Base-by-base conservation (phyloP, 2,329 filamentous ascomycete species). In the Xylaria hypoxylon region DNA sequence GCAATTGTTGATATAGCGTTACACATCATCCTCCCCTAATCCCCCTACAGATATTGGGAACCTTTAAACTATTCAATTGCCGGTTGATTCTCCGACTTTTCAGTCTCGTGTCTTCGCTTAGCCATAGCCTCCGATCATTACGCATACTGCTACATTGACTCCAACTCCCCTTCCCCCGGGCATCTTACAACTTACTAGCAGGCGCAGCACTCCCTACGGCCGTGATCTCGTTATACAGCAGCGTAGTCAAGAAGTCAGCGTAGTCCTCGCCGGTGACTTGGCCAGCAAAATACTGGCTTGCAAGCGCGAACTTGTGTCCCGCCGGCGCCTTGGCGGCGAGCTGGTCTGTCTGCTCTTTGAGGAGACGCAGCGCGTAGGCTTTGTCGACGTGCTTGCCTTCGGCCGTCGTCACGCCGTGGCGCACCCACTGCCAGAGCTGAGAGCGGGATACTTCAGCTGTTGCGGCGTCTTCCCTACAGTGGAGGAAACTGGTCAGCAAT, bases 181-280 rank as follows among this genome's bases (percentile, higher is more conserved):
- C 17, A 17, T 8, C 47, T 57, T 59, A 78, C 59, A 78, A 63
- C 68, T 78, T 78, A 60, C 75, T 77, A 61, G 77, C 77, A 1
- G 75, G 72, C 57, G 73, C 74, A 2, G 76, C 73, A 26, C 58
- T 72, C 1, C 76, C 77, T 2, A 77, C 71, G 11, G 76, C 68
- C 13, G 76, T 78, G 59, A 78, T 78, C 72, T 78, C 77, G n/a
- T 78, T 73, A 50, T 78, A 78, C 60, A 78, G 68, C 59, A 78
- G 59, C 26, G 83, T 82, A 7, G 93, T 97, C 83, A 99, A 81
- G 84, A 98, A 98, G 80, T 99, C 96, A 13, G 94, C 94, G 79
- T 98, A 98, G 73, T 97, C 94, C 85, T 98, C 96, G 63, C 96
- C 96, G 2, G 95, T 98, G 64, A 98, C 92, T 85, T 99, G 96